Base-by-base conservation (phyloP, 1,284 basidiomycete genomes). In the Moesziomyces sp. region DNA sequence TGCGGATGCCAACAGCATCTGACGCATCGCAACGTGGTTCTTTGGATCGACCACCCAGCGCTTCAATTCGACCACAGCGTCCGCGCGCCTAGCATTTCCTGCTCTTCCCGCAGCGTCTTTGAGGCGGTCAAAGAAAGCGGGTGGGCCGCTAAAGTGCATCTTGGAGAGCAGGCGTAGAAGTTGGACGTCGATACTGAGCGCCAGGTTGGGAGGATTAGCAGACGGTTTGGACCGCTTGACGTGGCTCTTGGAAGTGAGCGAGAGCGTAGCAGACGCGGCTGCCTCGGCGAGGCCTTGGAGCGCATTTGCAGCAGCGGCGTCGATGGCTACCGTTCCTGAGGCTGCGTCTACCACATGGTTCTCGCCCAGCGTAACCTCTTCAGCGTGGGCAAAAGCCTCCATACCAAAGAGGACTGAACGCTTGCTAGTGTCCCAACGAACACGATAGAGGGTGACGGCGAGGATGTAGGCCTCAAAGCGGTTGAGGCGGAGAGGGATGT, bases 391-490 rank as follows among this genome's bases (percentile, higher is more conserved):
- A 21, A 54, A 54, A 19, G 45, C 53, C 21, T 46, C 40, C 46
- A 53, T 52, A 6, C 46, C 52, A 16, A 62, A 62, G 1, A 62
- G 45, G 3, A 62, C 46, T 8, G 44, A 43, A 1, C 46, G 35
- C 19, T 52, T 57, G 47, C 50, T 57, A 4, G 61, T 49, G 30
- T 58, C 61, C 61, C 61, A 64, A 1, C 61, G 44, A 14, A 64
- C 58, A 40, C 61, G 54, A 34, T 64, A 64, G 5, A 64, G 55
- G 24, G 55, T 56, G 34, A 56, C 61, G 16, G 61, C 40, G 14
- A 64, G 46, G n/a, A 64, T 55, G 48, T 49, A 51, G 8, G 61
- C 61, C 42, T 64, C 61, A 18, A 64, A 46, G 5, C 52, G 43
- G 24, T 51, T 64, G 42, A 64, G 38, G 19, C 51, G 61, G 14